Percentiles rank a stretch among this genome's conserved stretches.
phyloP scores from a whole-genome alignment of 371 early-diverging fungal genomes.

The Mucor mucedo region DNA sequence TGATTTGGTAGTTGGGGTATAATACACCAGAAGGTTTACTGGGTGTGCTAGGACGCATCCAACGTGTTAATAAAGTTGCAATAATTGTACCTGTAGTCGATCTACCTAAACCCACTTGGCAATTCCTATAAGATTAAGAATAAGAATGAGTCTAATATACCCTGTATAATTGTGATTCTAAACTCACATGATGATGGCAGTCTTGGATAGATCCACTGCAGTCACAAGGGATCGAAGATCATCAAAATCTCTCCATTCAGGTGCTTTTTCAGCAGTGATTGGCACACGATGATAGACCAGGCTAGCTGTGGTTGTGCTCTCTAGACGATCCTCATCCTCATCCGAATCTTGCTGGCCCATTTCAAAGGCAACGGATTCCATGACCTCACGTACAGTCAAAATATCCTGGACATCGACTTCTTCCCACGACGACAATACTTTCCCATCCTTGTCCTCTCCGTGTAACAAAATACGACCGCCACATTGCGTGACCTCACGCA shows the following conservation, averaged over 20 bases:
- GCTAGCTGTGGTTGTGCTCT: background rate
- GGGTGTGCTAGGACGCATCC: slow-evolving; percentile 40
- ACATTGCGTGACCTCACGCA: slow-evolving; percentile 59
- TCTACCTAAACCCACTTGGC: slow-evolving; percentile 73
- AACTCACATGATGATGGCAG: slow-evolving; percentile 54
- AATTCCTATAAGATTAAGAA: slow-evolving; percentile 55
- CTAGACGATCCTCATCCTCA: slow-evolving; percentile 12
- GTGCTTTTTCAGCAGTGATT: slow-evolving; percentile 65
- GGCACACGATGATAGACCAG: slow-evolving; percentile 64
- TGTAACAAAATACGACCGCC: slow-evolving; percentile 69
- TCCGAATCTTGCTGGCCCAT: slow-evolving; percentile 21
- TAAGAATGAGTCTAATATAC: background rate
- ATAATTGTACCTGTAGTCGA: slow-evolving; percentile 65
- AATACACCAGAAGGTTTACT: slow-evolving; percentile 7
- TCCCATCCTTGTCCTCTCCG: slow-evolving; percentile 58
- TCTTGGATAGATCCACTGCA: slow-evolving; percentile 39
- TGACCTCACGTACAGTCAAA: slow-evolving; percentile 61
- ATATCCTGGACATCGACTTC: slow-evolving; percentile 61
- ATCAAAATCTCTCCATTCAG: slow-evolving; percentile 68
- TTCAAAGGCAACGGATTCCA: slow-evolving; percentile 43
- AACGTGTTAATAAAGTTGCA: slow-evolving; percentile 58
- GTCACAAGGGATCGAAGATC: slow-evolving; percentile 49
- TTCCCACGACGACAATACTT: slow-evolving; percentile 63
- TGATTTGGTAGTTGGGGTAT: slow-evolving; percentile 61
- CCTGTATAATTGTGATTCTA: background rate